These are phyloP conservation scores for Neocatenulostroma microsporum DNA, from an alignment of 2,329 filamentous ascomycete species.

Conservation along the genomic window DNA sequence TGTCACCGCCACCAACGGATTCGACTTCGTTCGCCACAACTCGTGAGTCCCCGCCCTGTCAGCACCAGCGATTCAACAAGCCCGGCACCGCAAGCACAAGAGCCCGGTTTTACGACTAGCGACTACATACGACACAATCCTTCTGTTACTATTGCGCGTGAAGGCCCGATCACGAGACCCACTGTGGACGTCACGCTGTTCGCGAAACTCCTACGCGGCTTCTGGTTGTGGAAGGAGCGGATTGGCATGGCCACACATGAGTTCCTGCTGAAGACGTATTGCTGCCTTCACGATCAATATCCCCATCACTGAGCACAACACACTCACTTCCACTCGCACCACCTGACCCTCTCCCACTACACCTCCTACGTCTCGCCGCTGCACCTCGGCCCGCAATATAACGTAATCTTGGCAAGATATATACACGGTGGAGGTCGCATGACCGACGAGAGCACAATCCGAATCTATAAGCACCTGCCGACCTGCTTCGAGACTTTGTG, in stretches of 20 bases:
- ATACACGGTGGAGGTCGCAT: neutral
- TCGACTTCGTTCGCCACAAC: constrained; percentile 11
- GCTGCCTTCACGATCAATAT: neutral
- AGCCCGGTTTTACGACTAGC: neutral
- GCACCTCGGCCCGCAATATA: neutral
- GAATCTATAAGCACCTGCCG: neutral
- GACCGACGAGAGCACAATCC: neutral
- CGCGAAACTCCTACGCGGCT: too few species aligned
- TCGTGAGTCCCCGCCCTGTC: constrained; percentile 2
- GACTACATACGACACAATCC: neutral
- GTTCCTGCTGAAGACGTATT: constrained; percentile 1
- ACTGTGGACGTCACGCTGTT: too few species aligned
- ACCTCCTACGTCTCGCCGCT: neutral
- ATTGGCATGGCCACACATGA: neutral
- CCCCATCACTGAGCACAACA: neutral
- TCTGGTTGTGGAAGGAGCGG: neutral
- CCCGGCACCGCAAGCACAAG: neutral
- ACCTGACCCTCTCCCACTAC: neutral
- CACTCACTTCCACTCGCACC: neutral
- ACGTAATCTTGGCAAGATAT: neutral
- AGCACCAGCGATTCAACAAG: neutral
- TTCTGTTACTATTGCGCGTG: too few species aligned
- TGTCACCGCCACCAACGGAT: constrained; percentile 3
- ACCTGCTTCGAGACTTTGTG: neutral
- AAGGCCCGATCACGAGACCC: neutral